Evolutionary conservation across 2,329 filamentous ascomycete genomes (phyloP).

Genomic region (Scedosporium apiospermum): DNA sequence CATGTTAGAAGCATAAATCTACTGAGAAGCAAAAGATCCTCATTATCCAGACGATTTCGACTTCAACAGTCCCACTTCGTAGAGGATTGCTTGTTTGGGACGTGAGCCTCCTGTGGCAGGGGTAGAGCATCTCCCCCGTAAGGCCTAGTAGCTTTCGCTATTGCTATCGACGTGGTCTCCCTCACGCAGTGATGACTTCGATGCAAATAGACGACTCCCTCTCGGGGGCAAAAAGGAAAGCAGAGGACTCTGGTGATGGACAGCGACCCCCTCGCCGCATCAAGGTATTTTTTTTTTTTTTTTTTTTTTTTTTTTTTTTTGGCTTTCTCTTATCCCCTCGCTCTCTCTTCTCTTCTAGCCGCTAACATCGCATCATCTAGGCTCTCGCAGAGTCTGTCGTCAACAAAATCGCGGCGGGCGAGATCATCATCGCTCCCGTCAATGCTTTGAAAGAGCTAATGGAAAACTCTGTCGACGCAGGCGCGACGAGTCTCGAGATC

Average conservation of each 20-base stretch:
- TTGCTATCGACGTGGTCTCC: too few relatives aligned
- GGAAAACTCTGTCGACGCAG: constrained; percentile 96
- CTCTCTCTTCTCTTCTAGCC: background rate
- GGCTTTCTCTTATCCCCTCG: too few relatives aligned
- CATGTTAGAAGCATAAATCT: too few relatives aligned
- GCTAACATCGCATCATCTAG: constrained; percentile 29
- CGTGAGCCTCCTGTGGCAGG: too few relatives aligned
- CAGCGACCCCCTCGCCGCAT: constrained; percentile 36
- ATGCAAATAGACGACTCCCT: constrained; percentile 33
- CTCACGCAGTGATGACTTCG: too few relatives aligned
- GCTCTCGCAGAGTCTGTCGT: constrained; percentile 86
- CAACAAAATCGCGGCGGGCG: constrained; percentile 96
- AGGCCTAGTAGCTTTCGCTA: too few relatives aligned
- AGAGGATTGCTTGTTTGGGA: too few relatives aligned
- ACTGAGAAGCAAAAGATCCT: too few relatives aligned
- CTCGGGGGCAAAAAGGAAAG: constrained; percentile 41
- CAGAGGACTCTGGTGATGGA: constrained; percentile 25
- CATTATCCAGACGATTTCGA: too few relatives aligned
- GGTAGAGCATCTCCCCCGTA: too few relatives aligned
- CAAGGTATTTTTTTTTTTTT: constrained; percentile 22
- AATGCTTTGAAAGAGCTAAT: constrained; percentile 95
- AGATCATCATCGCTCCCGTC: constrained; percentile 95
- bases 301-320: background rate
- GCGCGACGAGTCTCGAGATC: constrained; percentile 82
- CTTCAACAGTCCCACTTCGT: too few relatives aligned